These are phyloP conservation scores for Scheffersomyces parashehatae DNA, from an alignment of 1,139 yeast species.

Conservation along the genomic window DNA sequence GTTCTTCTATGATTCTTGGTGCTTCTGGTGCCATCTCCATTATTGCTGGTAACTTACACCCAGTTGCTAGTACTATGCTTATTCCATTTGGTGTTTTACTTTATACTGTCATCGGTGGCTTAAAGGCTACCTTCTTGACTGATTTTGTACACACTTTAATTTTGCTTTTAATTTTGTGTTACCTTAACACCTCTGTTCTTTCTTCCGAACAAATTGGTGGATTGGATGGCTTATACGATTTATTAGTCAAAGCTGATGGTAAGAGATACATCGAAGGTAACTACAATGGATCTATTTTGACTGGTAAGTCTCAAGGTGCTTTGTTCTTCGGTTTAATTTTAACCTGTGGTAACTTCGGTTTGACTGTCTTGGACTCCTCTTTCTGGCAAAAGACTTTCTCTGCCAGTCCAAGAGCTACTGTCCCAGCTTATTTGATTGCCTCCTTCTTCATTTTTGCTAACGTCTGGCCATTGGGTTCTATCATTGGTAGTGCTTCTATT, in stretches of 20 bases:
- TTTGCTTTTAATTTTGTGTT: constrained; percentile 29
- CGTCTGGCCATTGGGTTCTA: constrained; percentile 34
- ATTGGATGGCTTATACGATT: constrained; percentile 27
- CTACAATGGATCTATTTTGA: constrained; percentile 32
- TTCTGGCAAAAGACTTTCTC: constrained; percentile 38
- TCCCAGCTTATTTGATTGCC: constrained; percentile 39
- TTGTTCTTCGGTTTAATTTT: constrained; percentile 30
- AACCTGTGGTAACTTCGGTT: constrained; percentile 30
- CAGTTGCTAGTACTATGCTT: constrained; percentile 33
- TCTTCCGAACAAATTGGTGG: constrained; percentile 29
- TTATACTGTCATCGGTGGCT: constrained; percentile 42
- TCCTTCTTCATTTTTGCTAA: constrained; percentile 32
- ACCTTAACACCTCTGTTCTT: constrained; percentile 27
- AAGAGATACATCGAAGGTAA: constrained; percentile 30
- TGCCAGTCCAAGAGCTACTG: constrained; percentile 33
- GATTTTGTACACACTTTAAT: constrained; percentile 38
- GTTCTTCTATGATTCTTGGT: constrained; percentile 38
- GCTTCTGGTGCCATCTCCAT: constrained; percentile 37
- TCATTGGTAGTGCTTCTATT: constrained; percentile 27
- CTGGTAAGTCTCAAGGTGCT: constrained; percentile 35
- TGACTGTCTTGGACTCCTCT: constrained; percentile 32
- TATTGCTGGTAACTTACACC: constrained; percentile 33
- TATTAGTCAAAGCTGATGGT: constrained; percentile 14
- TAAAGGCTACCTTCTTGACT: constrained; percentile 42
- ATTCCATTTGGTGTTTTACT: constrained; percentile 39